These are phyloP conservation scores for Solanum chacoense DNA, from an alignment of 305 asterid genomes.

Conservation along the genomic window DNA sequence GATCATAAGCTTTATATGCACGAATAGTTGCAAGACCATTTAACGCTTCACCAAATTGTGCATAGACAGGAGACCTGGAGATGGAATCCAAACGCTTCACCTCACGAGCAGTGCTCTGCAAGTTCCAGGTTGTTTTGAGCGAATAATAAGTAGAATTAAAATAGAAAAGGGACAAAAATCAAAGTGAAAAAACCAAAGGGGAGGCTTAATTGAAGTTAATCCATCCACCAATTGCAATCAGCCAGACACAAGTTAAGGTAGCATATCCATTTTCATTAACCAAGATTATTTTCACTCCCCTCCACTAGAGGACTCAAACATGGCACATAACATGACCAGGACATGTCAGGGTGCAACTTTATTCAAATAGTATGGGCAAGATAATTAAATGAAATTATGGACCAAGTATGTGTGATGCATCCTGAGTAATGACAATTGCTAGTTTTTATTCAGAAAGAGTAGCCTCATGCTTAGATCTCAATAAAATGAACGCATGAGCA, in stretches of 20 bases:
- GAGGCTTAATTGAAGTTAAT: background rate
- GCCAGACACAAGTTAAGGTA: background rate
- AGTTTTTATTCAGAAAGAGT: background rate
- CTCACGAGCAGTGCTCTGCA: conserved; percentile 97
- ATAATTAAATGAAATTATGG: background rate
- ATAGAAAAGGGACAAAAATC: background rate
- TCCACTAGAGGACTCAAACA: background rate
- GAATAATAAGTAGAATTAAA: background rate
- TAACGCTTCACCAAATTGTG: conserved; percentile 93
- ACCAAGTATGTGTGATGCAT: background rate
- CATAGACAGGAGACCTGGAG: conserved; percentile 93
- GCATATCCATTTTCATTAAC: background rate
- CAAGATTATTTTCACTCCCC: background rate
- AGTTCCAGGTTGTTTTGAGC: background rate
- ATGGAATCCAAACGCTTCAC: conserved; percentile 89
- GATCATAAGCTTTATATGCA: conserved; percentile 85
- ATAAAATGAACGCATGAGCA: background rate
- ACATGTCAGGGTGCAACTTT: background rate
- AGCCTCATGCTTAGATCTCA: background rate
- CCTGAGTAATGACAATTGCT: background rate
- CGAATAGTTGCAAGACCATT: conserved; percentile 88
- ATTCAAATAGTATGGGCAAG: background rate
- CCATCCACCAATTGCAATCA: background rate
- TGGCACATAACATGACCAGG: background rate
- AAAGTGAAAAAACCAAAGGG: background rate